phyloP scores from a whole-genome alignment of 1,284 basidiomycete genomes.

The Boletus sp. region DNA sequence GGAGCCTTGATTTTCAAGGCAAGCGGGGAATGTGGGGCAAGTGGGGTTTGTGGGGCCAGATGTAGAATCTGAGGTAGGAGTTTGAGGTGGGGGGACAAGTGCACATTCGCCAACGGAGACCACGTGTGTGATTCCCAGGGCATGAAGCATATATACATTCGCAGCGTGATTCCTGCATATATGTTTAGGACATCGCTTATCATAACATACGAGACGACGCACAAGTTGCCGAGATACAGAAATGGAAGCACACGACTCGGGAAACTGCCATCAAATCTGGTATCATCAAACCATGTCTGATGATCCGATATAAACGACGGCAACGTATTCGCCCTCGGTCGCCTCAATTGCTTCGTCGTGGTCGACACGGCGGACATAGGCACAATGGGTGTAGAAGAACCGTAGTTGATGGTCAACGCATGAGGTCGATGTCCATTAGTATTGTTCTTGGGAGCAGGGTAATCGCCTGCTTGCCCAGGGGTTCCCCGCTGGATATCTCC shows the following conservation, averaged over 20 bases:
- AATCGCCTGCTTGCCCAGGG: constrained; percentile 12
- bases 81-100: constrained; percentile 62
- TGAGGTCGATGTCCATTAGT: constrained; percentile 24
- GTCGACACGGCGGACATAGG: constrained; percentile 11
- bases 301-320: constrained; percentile 65
- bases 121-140: constrained; percentile 95
- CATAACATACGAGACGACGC: constrained; percentile 35
- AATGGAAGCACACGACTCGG: constrained; percentile 92
- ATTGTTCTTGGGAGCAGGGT: constrained; percentile 25
- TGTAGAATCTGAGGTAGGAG: constrained; percentile 6
- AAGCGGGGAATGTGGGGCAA: constrained; percentile 41
- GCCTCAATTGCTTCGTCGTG: constrained; percentile 31
- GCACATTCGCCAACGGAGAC: constrained; percentile 96
- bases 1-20: constrained; percentile 59
- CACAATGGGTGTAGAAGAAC: constrained; percentile 15
- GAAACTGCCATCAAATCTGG: constrained; percentile 92
- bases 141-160: constrained; percentile 93
- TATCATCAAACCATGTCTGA: constrained; percentile 89
- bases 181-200: constrained; percentile 4
- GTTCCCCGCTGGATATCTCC: constrained; percentile 25
- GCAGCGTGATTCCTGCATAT: constrained; percentile 77
- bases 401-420: constrained; percentile 19
- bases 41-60: constrained; percentile 9
- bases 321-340: constrained; percentile 67
- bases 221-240: constrained; percentile 94